phyloP scores from a whole-genome alignment of 305 asterid genomes.

The Fraxinus nigra region DNA sequence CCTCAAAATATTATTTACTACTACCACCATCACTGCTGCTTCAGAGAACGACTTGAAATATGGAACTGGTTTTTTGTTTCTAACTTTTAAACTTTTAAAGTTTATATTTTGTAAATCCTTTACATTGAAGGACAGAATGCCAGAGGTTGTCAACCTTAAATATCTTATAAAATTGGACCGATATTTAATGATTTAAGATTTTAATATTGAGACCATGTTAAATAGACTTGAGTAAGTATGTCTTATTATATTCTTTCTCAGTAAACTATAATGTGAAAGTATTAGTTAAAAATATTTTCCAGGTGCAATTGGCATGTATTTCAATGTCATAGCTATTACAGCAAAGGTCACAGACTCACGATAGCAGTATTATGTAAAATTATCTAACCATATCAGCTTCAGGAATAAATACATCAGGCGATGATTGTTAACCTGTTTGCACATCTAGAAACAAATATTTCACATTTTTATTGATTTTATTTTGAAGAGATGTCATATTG shows the following conservation, averaged over 20 bases:
- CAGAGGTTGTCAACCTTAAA: neutral
- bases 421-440: neutral
- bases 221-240: neutral
- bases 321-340: neutral
- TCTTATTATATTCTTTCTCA: neutral
- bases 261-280: neutral
- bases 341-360: neutral
- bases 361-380: neutral
- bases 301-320: neutral
- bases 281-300: neutral
- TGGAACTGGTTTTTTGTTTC: neutral
- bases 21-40: neutral
- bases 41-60: neutral
- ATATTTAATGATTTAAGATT: conserved; percentile 12
- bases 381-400: neutral
- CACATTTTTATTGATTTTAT: neutral
- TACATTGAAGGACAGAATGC: conserved; percentile 4
- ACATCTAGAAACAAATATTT: neutral
- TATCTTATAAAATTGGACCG: neutral
- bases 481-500: neutral
- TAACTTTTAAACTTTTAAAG: neutral
- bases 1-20: neutral
- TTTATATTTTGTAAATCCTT: neutral
- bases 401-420: neutral
- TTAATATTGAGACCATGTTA: conserved; percentile 16